Evolutionary conservation across 2,329 filamentous ascomycete species (phyloP), one percentile per base, ranked within the genome.

Genomic region (Monosporascus sp.): DNA sequence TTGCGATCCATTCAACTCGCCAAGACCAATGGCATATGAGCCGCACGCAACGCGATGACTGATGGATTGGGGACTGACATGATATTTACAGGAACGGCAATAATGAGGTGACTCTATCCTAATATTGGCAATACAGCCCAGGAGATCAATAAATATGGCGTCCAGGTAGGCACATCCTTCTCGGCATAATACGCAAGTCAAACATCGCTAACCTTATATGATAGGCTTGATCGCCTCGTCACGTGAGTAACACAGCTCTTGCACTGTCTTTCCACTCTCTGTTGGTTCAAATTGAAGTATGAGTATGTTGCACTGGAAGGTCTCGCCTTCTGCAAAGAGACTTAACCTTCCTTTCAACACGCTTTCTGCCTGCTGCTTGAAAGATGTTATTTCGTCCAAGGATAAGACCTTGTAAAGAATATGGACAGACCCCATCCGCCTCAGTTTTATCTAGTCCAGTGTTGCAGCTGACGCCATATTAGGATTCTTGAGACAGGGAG

Each of bases 401-500:
- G 14, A 20, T 43, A 26, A 20, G 17, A 26, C 37, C 17, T 24
- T 37, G 20, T 20, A 20, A 11, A 19, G 31, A 14, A 37, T 11
- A 16, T 14, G 48, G n/a, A 31, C 37, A 24, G 16, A 31, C 49
- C 44, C 26, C 7, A 48, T 52, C 11, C 20, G 11, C 16, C 37
- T 41, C 35, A 16, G 7, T 49, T 40, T 49, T 20, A 27, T 51
- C 38, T 48, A 22, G 24, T 43, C 17, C n/a, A 31, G 22, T n/a
- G 5, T 31, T 22, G n/a, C n/a, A 26, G 37, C 54, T 60, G 17
- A 60, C 52, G 17, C 17, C 35, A 27, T 40, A 53, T 50, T 71
- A 96, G 92, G 60, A 85, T 99, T 69, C 86, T 99, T 64, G 94
- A 99, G 80, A 97, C 94, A 54, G 94, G 94, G 64, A 97, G 93